A percentile compares a stretch with the other conserved stretches of the same genome.
Evolutionary conservation across 2,329 filamentous ascomycete genomes (phyloP).

Genomic region (Colletotrichum sp.): DNA sequence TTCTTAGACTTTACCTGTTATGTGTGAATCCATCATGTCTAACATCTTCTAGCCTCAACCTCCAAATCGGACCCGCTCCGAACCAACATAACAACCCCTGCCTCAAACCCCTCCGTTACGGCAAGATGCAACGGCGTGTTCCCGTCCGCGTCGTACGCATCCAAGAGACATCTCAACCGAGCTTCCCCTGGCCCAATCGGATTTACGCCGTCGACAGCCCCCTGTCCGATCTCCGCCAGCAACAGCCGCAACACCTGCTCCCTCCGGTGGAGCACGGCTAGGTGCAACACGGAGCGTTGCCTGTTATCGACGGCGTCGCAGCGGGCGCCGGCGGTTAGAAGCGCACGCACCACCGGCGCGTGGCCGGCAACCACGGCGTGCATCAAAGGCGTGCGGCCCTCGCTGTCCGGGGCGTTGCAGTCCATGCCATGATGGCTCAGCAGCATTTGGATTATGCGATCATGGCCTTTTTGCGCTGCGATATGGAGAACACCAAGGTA

Average conservation of each 20-base stretch:
- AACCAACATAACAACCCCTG: neutral
- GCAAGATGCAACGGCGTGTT: neutral
- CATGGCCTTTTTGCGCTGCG: neutral
- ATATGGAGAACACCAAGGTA: neutral
- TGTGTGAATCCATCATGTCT: neutral
- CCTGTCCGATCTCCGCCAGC: neutral
- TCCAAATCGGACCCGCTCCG: neutral
- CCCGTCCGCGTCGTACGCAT: neutral
- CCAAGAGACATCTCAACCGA: neutral
- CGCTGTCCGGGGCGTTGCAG: neutral
- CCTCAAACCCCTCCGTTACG: neutral
- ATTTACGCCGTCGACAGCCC: neutral
- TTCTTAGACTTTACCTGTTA: rapidly evolving
- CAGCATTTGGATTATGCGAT: neutral
- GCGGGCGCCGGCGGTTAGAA: neutral
- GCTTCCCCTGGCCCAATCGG: neutral
- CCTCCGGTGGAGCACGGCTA: neutral
- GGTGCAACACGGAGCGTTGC: neutral
- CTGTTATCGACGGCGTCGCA: neutral
- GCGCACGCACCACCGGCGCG: neutral
- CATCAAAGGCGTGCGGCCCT: neutral
- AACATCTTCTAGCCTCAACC: neutral
- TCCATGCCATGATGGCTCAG: neutral
- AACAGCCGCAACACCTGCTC: neutral
- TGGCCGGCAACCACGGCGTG: neutral